Percentiles rank a stretch among this genome's conserved stretches.
Conservation (phyloP, 2,329 filamentous ascomycete genomes). For the Colletotrichum acutatum region DNA sequence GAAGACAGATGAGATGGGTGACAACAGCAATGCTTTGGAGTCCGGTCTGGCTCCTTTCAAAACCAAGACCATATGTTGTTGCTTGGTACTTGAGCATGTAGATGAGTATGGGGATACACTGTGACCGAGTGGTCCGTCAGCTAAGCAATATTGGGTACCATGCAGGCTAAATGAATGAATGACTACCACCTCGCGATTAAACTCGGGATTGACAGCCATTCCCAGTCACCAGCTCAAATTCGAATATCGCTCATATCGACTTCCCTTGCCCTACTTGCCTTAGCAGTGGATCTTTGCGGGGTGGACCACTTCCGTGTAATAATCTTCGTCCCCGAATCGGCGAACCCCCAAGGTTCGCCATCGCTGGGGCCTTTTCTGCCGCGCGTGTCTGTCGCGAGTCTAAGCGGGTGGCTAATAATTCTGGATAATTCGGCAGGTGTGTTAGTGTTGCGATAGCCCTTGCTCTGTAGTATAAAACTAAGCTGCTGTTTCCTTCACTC, state of each 20-base stretch:
- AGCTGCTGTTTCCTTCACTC: neutral
- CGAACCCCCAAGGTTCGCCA: neutral
- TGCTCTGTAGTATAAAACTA: constrained; percentile 14
- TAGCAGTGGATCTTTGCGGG: neutral
- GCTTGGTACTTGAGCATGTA: neutral
- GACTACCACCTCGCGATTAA: neutral
- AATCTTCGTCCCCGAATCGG: constrained; percentile 2
- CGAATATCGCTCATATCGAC: constrained; percentile 24
- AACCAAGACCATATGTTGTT: neutral
- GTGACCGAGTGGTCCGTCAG: neutral
- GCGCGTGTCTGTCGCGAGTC: neutral
- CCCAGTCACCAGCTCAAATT: neutral
- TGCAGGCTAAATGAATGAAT: constrained; percentile 9
- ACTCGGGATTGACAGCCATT: neutral
- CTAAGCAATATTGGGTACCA: neutral
- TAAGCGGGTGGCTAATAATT: neutral
- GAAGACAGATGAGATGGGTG: neutral
- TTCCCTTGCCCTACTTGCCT: neutral
- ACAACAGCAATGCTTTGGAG: neutral
- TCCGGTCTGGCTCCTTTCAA: neutral
- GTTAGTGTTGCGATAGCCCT: neutral
- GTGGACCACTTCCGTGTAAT: neutral
- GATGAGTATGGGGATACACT: neutral
- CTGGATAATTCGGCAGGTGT: constrained; percentile 24
- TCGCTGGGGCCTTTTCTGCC: neutral